phyloP scores from a whole-genome alignment of 208 protist species.

The Herpetomonas samuelpessoai region DNA sequence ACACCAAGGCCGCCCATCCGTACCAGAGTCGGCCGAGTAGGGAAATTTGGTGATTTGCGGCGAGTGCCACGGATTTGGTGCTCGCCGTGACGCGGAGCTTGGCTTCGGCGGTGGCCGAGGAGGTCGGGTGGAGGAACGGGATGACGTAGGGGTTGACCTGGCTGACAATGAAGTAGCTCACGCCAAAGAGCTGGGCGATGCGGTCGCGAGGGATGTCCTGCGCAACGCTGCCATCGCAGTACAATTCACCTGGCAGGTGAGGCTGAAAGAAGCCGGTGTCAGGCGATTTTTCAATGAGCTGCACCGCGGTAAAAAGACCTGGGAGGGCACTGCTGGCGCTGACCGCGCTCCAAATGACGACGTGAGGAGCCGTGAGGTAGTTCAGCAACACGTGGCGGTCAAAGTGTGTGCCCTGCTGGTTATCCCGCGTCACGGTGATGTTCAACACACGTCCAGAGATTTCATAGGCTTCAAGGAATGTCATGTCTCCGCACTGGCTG shows the following conservation, averaged over 20 bases:
- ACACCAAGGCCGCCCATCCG: constrained; percentile 18
- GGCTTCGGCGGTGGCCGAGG: constrained; percentile 5
- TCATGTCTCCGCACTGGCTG: constrained; percentile 75
- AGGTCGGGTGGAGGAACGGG: constrained; percentile 53
- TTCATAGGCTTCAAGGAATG: constrained; percentile 82
- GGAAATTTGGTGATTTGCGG: neutral
- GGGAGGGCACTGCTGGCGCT: constrained; percentile 61
- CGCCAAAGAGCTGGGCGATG: constrained; percentile 65
- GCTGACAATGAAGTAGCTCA: constrained; percentile 77
- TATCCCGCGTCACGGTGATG: constrained; percentile 65
- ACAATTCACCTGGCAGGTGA: constrained; percentile 55
- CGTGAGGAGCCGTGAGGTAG: constrained; percentile 78
- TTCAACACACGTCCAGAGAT: constrained; percentile 77
- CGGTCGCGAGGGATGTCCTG: constrained; percentile 59
- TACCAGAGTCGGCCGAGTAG: constrained; percentile 25
- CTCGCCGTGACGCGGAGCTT: neutral
- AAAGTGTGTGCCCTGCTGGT: constrained; percentile 35
- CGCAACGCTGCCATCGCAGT: constrained; percentile 64
- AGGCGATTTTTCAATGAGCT: constrained; percentile 57
- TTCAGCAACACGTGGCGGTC: constrained; percentile 71
- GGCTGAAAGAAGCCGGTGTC: constrained; percentile 29
- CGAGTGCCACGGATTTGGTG: neutral
- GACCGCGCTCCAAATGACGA: constrained; percentile 79
- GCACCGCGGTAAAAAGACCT: constrained; percentile 63
- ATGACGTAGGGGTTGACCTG: constrained; percentile 85